Evolutionary conservation across 495 filamentous ascomycete genomes (phyloP).

Genomic region (Penicillium waksmanii): DNA sequence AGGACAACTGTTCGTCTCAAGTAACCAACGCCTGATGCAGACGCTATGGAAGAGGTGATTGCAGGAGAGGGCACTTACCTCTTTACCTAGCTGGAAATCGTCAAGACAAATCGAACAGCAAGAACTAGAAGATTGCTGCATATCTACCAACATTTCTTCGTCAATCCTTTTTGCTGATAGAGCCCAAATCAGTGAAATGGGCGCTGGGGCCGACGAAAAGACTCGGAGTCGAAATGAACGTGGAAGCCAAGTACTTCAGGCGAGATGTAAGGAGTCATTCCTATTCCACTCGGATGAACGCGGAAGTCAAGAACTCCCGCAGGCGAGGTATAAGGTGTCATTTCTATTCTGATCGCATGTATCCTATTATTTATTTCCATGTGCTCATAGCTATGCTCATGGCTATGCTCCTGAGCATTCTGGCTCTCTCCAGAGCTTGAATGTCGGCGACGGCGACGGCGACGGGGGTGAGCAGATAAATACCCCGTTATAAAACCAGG

Average conservation of each 20-base stretch:
- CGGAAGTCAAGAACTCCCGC: no score
- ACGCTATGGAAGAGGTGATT: background rate
- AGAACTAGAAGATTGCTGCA: background rate
- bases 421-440: background rate
- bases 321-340: no score
- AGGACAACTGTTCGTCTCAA: background rate
- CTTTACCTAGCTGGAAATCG: background rate
- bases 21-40: background rate
- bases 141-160: background rate
- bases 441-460: background rate
- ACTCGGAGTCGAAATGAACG: background rate
- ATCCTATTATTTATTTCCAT: background rate
- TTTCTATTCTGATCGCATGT: background rate
- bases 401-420: no score
- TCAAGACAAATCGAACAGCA: background rate
- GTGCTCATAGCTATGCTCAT: no score
- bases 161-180: background rate
- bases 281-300: no score
- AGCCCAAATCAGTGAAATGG: background rate
- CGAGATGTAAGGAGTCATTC: background rate
- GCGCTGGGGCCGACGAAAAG: background rate
- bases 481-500: background rate
- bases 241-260: background rate
- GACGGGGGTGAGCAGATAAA: background rate
- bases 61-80: background rate